Base-by-base conservation (phyloP, 1,139 yeast species). In the Kazachstania sp. region DNA sequence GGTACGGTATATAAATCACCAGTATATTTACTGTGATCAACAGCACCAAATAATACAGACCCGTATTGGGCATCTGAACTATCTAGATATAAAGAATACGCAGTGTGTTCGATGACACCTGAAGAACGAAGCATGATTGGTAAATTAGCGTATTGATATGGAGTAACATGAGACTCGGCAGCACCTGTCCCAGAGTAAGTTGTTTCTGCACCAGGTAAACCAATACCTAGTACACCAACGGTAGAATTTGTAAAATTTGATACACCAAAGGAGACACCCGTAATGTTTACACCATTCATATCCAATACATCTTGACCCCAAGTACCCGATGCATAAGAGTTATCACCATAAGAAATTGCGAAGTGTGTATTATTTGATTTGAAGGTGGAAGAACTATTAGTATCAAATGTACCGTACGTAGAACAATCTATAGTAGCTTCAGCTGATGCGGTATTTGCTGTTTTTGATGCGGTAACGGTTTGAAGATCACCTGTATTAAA, bases 181-280 rank as follows among this genome's bases (percentile, higher is more conserved):
- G 41, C 8, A 30, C 8, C 16, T 1, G 41, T 37, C 19, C 70
- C 59, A 2, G 68, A 58, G 47, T 63, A 66, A 8, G 75, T 71
- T 11, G 73, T 68, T 59, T 79, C 83, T 50, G 77, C 64, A 1
- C 74, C 77, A 1, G 74, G 65, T 42, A 78, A 71, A 13, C 84
- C 84, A 50, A 81, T 75, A 34, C 86, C 87, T 43, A 80, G 65
- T 28, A 81, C 83, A 45, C 83, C 83, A 47, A 72, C 72, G 6
- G 72, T 63, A 12, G 82, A 74, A 56, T 75, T 74, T 4, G 83
- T 67, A 35, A 62, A 58, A 54, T 74, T 73, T 28, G 83, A 83
- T 19, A 79, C 75, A 2, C 84, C 88, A 54, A 81, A 72, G 13
- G 78, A 71, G 44, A 79, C 65, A 49, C 68, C 64, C 1, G 68